Conservation (phyloP, 2,329 filamentous ascomycete species). For the Neonectria coccinea region DNA sequence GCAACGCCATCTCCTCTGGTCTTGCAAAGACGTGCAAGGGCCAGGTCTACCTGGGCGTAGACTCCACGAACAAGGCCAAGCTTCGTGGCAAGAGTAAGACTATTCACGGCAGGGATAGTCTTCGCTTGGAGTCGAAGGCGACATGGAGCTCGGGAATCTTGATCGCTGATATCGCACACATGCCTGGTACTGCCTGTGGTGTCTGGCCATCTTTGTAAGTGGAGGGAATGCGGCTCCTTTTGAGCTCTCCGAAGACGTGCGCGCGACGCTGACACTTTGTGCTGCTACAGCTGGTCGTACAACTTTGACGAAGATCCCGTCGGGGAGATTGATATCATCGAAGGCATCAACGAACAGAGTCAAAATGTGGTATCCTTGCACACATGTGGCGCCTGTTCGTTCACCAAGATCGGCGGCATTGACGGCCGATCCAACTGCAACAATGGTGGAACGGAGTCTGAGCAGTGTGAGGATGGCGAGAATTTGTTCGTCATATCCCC, state of each 20-base stretch:
- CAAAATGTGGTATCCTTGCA: constrained; percentile 73
- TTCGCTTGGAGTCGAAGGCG: constrained; percentile 73
- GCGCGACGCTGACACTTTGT: too few relatives aligned
- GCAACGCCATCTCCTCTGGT: constrained; percentile 47
- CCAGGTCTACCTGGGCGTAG: constrained; percentile 54
- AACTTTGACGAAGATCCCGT: constrained; percentile 31
- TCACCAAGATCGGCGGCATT: constrained; percentile 56
- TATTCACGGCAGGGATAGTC: constrained; percentile 60
- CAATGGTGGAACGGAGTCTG: constrained; percentile 47
- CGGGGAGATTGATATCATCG: constrained; percentile 81
- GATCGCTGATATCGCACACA: constrained; percentile 58
- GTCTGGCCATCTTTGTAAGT: constrained; percentile 39
- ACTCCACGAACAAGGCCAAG: constrained; percentile 38
- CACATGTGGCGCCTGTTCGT: constrained; percentile 63
- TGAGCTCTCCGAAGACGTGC: too few relatives aligned
- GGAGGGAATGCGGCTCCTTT: too few relatives aligned
- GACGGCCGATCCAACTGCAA: constrained; percentile 61
- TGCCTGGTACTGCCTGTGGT: constrained; percentile 36
- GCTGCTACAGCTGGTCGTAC: constrained; percentile 20
- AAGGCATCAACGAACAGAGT: constrained; percentile 72
- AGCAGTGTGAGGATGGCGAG: constrained; percentile 34
- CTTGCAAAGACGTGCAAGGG: constrained; percentile 47
- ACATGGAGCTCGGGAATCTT: constrained; percentile 74
- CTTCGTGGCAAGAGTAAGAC: constrained; percentile 30
- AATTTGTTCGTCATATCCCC: constrained; percentile 18